These are phyloP conservation scores for Cladobotryum protrusum DNA, from an alignment of 2,329 filamentous ascomycete species.

Conservation along the genomic window DNA sequence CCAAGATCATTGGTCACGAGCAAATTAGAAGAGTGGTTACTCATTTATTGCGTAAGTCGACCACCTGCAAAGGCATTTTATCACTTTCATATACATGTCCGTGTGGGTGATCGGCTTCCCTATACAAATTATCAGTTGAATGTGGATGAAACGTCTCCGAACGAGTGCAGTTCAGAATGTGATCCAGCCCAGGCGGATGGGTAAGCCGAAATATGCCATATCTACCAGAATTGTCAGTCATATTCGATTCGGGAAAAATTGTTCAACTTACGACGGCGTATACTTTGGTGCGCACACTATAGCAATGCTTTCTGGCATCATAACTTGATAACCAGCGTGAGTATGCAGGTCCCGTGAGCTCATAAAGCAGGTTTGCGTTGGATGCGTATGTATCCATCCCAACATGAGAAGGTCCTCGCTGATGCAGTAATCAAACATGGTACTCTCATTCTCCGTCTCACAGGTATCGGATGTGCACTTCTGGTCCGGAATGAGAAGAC, in stretches of 20 bases:
- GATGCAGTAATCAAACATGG: slow-evolving; percentile 85
- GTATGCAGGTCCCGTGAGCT: slow-evolving; percentile 91
- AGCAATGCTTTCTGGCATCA: slow-evolving; percentile 93
- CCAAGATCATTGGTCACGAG: no score
- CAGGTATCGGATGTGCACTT: slow-evolving; percentile 87
- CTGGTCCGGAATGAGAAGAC: slow-evolving; percentile 86
- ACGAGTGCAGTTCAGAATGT: slow-evolving; percentile 74
- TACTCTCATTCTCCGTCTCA: slow-evolving; percentile 81
- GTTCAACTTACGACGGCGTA: slow-evolving; percentile 58
- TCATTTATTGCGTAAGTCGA: slow-evolving; percentile 41
- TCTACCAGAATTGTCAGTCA: slow-evolving; percentile 35
- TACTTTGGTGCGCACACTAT: slow-evolving; percentile 91
- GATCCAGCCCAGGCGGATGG: slow-evolving; percentile 80
- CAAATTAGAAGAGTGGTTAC: no score
- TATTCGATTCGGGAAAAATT: background rate
- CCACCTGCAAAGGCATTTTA: slow-evolving; percentile 54
- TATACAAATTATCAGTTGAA: slow-evolving; percentile 64
- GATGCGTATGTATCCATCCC: slow-evolving; percentile 98
- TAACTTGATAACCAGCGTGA: slow-evolving; percentile 88
- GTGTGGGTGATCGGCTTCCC: slow-evolving; percentile 58
- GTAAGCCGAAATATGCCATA: slow-evolving; percentile 92
- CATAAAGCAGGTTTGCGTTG: slow-evolving; percentile 96
- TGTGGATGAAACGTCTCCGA: slow-evolving; percentile 79
- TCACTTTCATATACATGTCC: slow-evolving; percentile 66
- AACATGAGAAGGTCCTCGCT: slow-evolving; percentile 76